These are phyloP conservation scores for Blakeslea trispora DNA, from an alignment of 371 early-diverging fungal species.

Conservation along the genomic window DNA sequence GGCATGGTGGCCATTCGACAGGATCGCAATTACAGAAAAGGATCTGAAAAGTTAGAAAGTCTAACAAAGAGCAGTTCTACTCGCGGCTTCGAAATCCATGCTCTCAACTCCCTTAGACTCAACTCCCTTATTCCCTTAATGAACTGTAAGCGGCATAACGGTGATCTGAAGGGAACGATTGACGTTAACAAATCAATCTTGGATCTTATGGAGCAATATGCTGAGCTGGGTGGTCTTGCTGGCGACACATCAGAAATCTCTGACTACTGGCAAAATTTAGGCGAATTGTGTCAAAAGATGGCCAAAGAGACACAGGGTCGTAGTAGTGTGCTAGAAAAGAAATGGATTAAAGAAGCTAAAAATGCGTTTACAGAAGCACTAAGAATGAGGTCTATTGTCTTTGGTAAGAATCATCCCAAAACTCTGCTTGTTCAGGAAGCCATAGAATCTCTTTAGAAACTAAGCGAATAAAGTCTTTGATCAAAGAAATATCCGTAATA, in stretches of 20 bases:
- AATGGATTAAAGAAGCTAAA: constrained; percentile 52
- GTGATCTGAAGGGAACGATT: constrained; percentile 58
- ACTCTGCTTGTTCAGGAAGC: constrained; percentile 22
- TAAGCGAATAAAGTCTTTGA: not conserved
- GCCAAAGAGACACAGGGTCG: constrained; percentile 42
- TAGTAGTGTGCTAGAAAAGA: constrained; percentile 28
- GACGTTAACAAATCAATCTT: constrained; percentile 55
- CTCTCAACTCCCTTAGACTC: constrained; percentile 43
- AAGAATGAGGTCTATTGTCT: constrained; percentile 44
- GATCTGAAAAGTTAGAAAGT: constrained; percentile 28
- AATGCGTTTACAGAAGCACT: constrained; percentile 49
- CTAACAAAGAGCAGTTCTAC: constrained; percentile 13
- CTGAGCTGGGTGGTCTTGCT: constrained; percentile 45
- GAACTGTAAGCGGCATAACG: constrained; percentile 51
- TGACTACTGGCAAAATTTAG: constrained; percentile 63
- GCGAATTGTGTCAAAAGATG: constrained; percentile 55
- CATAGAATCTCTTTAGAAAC: not conserved
- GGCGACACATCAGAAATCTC: constrained; percentile 60
- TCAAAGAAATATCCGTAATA: too few species aligned
- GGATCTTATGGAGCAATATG: constrained; percentile 37
- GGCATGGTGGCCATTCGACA: constrained; percentile 37
- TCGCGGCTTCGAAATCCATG: constrained; percentile 28
- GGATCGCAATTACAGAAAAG: constrained; percentile 34
- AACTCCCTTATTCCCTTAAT: constrained; percentile 62
- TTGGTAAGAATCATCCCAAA: constrained; percentile 57